A percentile compares a stretch with the other conserved stretches of the same genome.
These are phyloP conservation scores for Agastache rugosa DNA, from an alignment of 257 asterid genomes.

Conservation along the genomic window DNA sequence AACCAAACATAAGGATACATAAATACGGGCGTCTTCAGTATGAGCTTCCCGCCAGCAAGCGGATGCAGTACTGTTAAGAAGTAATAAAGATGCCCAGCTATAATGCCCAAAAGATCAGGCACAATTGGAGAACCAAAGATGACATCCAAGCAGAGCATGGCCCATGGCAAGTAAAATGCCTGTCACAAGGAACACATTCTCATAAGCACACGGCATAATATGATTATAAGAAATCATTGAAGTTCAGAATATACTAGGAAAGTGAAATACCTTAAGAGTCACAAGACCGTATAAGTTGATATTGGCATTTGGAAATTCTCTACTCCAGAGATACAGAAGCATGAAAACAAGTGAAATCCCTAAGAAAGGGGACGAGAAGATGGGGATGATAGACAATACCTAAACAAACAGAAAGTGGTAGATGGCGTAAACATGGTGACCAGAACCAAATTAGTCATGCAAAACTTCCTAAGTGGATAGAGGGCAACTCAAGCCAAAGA, in stretches of 20 bases:
- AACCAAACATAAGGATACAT: slow-evolving; percentile 77
- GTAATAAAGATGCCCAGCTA: slow-evolving; percentile 93
- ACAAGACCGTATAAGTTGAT: slow-evolving; percentile 90
- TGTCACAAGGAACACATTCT: slow-evolving; percentile 41
- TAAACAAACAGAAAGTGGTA: slow-evolving; percentile 41
- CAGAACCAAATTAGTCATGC: slow-evolving; percentile 6
- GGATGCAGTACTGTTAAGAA: slow-evolving; percentile 93
- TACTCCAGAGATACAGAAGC: slow-evolving; percentile 96
- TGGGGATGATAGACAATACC: slow-evolving; percentile 82
- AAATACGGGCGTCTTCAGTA: slow-evolving; percentile 74
- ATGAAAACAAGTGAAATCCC: slow-evolving; percentile 94
- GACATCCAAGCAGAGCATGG: slow-evolving; percentile 89
- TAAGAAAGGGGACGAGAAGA: slow-evolving; percentile 66
- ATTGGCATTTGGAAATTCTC: slow-evolving; percentile 88
- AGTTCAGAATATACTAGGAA: slow-evolving; percentile 4
- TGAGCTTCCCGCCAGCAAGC: slow-evolving; percentile 81
- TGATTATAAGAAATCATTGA: not conserved
- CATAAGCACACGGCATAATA: slow-evolving; percentile 9
- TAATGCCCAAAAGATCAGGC: slow-evolving; percentile 83
- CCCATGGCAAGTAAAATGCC: slow-evolving; percentile 99
- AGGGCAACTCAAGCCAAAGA: not conserved
- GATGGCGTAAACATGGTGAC: slow-evolving; percentile 11
- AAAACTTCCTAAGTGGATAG: slow-evolving; percentile 15
- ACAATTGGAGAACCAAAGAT: slow-evolving; percentile 77
- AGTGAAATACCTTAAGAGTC: slow-evolving; percentile 69